Evolutionary conservation across 768 basidiomycete genomes (phyloP).

Genomic region (Melanogaster broomeanus): DNA sequence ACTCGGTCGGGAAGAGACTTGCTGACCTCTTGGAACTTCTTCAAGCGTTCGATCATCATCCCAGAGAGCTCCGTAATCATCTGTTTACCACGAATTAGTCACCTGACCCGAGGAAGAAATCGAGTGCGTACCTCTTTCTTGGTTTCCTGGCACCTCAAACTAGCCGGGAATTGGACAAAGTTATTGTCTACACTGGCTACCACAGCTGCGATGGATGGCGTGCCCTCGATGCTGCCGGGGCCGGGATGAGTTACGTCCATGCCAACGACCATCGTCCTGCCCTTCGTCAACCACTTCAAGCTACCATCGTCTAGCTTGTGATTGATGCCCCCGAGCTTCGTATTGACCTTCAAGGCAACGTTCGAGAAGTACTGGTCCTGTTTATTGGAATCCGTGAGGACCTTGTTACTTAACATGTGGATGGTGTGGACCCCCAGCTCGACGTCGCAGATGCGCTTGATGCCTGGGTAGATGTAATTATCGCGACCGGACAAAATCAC

Average conservation of each 20-base stretch:
- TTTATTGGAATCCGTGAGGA: slow-evolving; percentile 49
- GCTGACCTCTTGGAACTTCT: slow-evolving; percentile 56
- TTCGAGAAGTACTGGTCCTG: slow-evolving; percentile 85
- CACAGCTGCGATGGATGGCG: slow-evolving; percentile 82
- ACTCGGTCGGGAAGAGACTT: slow-evolving; percentile 64
- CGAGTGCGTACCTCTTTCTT: slow-evolving; percentile 24
- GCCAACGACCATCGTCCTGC: slow-evolving; percentile 80
- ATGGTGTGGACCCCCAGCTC: slow-evolving; percentile 74
- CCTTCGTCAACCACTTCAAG: slow-evolving; percentile 65
- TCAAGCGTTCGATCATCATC: slow-evolving; percentile 75
- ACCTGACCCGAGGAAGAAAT: background rate
- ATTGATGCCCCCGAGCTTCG: slow-evolving; percentile 81
- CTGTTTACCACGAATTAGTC: slow-evolving; percentile 35
- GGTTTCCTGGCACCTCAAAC: slow-evolving; percentile 61
- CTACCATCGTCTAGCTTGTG: slow-evolving; percentile 64
- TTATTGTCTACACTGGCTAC: slow-evolving; percentile 71
- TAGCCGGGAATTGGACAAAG: slow-evolving; percentile 80
- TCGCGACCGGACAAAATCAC: slow-evolving; percentile 69
- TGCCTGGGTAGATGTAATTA: slow-evolving; percentile 77
- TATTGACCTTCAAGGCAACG: slow-evolving; percentile 79
- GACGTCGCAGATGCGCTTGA: slow-evolving; percentile 77
- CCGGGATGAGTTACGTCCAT: slow-evolving; percentile 85
- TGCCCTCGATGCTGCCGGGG: slow-evolving; percentile 63
- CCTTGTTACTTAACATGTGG: slow-evolving; percentile 70
- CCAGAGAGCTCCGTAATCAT: slow-evolving; percentile 66